These are phyloP conservation scores for Dioszegia crocea DNA, from an alignment of 768 basidiomycete genomes.

Conservation along the genomic window DNA sequence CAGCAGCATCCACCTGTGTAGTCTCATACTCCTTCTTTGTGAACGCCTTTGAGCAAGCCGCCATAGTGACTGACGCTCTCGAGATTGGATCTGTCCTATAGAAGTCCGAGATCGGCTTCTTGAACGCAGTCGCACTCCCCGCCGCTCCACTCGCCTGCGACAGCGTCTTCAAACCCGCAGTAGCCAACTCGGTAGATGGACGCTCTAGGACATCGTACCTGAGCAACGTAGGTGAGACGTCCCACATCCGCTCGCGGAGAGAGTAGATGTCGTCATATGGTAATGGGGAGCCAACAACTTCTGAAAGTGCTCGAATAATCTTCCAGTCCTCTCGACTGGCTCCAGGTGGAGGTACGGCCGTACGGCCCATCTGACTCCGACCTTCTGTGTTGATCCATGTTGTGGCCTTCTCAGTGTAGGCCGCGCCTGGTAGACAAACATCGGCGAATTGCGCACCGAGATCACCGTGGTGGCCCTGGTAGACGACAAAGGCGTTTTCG, in stretches of 20 bases:
- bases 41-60: conserved; percentile 83
- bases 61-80: conserved; percentile 91
- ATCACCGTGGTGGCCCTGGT: conserved; percentile 98
- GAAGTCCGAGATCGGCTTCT: conserved; percentile 82
- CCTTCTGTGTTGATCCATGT: conserved; percentile 99
- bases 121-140: conserved; percentile 55
- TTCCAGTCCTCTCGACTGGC: conserved; percentile 97
- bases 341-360: conserved; percentile 91
- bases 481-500: conserved; percentile 88
- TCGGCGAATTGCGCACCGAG: conserved; percentile 95
- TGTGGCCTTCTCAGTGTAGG: conserved; percentile 84
- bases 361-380: conserved; percentile 78
- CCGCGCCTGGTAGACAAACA: conserved; percentile 84
- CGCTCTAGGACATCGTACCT: conserved; percentile 76
- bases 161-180: conserved; percentile 63
- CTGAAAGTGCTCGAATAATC: conserved; percentile 86
- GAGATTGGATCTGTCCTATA: conserved; percentile 96
- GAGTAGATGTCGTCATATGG: conserved; percentile 83
- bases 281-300: conserved; percentile 71
- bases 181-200: conserved; percentile 69
- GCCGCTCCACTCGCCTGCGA: conserved; percentile 53
- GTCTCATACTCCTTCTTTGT: conserved; percentile 55
- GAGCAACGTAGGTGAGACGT: conserved; percentile 83
- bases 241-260: conserved; percentile 92
- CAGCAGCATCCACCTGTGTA: conserved; percentile 26